A percentile compares a stretch with the other conserved stretches of the same genome.
Conservation (phyloP, 129 eudicot species). For the Erigeron canadensis region DNA sequence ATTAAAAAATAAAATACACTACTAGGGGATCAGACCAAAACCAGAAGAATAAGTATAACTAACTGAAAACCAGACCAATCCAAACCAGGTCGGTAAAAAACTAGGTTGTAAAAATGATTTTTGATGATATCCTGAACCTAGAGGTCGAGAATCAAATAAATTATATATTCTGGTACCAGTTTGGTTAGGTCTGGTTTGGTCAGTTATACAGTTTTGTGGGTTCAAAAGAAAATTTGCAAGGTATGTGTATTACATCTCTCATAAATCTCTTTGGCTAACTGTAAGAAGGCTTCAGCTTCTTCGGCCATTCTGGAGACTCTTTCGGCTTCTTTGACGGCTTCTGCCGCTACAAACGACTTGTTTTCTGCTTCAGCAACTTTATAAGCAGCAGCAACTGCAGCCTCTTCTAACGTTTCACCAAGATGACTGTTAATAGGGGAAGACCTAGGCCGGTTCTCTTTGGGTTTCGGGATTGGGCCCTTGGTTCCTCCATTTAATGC, state of each 20-base stretch:
- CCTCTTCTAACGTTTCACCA: slow-evolving; percentile 62
- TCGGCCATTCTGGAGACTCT: slow-evolving; percentile 67
- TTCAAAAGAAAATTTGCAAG: background rate
- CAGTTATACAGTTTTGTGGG: background rate
- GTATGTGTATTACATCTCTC: slow-evolving; percentile 50
- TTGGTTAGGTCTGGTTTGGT: too few species aligned
- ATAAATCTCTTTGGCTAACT: slow-evolving; percentile 52
- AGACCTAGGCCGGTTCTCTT: slow-evolving; percentile 42
- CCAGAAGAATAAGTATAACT: background rate
- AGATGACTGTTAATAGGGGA: slow-evolving; percentile 38
- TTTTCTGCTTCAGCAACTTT: slow-evolving; percentile 79
- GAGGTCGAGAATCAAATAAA: too few species aligned
- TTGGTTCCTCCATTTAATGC: slow-evolving; percentile 30
- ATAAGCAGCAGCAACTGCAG: slow-evolving; percentile 58
- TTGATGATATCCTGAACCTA: too few species aligned
- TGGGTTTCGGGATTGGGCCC: slow-evolving; percentile 40
- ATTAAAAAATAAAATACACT: background rate
- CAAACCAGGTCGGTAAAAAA: background rate
- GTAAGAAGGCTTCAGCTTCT: slow-evolving; percentile 55
- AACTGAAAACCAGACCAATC: background rate
- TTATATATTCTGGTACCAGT: too few species aligned
- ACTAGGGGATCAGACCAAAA: too few species aligned
- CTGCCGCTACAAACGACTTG: slow-evolving; percentile 69
- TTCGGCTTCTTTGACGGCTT: slow-evolving; percentile 75
- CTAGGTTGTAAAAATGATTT: too few species aligned